phyloP scores from a whole-genome alignment of 345 rosid species.

The Cardamine resedifolia region DNA sequence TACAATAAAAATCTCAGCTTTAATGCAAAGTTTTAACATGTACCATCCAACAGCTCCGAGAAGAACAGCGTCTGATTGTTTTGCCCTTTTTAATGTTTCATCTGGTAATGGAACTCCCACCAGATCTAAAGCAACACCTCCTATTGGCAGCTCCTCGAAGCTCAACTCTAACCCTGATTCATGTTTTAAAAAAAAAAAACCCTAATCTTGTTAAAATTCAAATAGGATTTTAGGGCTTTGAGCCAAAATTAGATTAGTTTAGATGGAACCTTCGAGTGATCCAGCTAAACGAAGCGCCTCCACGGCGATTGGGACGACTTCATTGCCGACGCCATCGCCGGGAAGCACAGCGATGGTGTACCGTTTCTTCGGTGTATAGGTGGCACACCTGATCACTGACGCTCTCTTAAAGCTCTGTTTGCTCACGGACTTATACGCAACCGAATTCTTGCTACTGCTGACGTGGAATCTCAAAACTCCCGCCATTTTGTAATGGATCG shows the following conservation, averaged over 20 bases:
- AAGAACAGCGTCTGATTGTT: conserved; percentile 29
- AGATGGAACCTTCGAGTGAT: conserved; percentile 25
- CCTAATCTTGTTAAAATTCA: not conserved
- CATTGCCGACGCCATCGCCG: conserved; percentile 32
- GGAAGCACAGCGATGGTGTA: conserved; percentile 32
- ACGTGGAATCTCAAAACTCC: not conserved
- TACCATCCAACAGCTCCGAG: conserved; percentile 36
- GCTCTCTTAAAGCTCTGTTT: not conserved
- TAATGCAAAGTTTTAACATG: not conserved
- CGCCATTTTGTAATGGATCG: conserved; percentile 2
- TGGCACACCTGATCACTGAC: conserved; percentile 11
- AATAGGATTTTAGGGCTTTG: too few species aligned
- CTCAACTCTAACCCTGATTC: conserved; percentile 6
- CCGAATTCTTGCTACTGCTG: not conserved
- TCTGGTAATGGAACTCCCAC: conserved; percentile 24
- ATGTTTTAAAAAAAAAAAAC: not conserved
- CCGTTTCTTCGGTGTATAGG: conserved; percentile 10
- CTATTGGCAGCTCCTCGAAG: conserved; percentile 23
- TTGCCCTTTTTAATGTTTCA: conserved; percentile 28
- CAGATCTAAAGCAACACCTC: conserved; percentile 29
- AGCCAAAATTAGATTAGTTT: not conserved
- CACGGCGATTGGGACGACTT: conserved; percentile 26
- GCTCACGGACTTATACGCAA: not conserved
- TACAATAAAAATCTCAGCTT: not conserved
- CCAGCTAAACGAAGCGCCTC: conserved; percentile 19